A percentile compares a stretch with the other conserved stretches of the same genome.
phyloP scores from a whole-genome alignment of 2,329 filamentous ascomycete genomes.

The Aureobasidium sp. region DNA sequence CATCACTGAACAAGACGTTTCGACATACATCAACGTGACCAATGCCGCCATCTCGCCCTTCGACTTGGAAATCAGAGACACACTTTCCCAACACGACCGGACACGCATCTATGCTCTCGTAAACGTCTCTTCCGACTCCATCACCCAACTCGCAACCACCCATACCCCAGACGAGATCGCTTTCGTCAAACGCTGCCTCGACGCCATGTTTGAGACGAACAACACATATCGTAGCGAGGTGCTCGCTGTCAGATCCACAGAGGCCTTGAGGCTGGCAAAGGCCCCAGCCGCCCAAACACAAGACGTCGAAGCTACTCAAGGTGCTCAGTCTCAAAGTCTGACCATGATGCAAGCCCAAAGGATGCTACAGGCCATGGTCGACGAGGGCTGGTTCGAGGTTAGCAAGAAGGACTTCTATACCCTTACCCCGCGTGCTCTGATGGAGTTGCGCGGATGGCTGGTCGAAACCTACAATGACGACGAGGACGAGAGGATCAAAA shows the following conservation, averaged over 20 bases:
- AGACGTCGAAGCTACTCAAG: neutral
- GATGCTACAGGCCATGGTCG: conserved; percentile 59
- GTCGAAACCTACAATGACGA: conserved; percentile 84
- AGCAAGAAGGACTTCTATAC: conserved; percentile 64
- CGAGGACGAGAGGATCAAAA: conserved; percentile 60
- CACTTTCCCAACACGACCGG: conserved; percentile 52
- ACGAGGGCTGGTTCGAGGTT: conserved; percentile 77
- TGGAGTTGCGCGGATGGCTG: conserved; percentile 80
- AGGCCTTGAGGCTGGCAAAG: conserved; percentile 60
- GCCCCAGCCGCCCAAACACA: neutral
- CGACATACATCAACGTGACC: conserved; percentile 58
- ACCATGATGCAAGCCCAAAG: conserved; percentile 70
- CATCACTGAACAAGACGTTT: conserved; percentile 59
- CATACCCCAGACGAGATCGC: conserved; percentile 76
- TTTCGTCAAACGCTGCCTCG: conserved; percentile 79
- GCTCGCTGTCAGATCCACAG: conserved; percentile 70
- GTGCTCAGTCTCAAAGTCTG: conserved; percentile 37
- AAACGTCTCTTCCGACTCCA: conserved; percentile 74
- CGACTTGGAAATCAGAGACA: conserved; percentile 78
- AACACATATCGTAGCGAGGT: conserved; percentile 74
- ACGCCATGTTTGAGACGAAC: conserved; percentile 83
- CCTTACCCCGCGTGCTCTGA: conserved; percentile 65
- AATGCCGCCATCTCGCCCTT: conserved; percentile 67
- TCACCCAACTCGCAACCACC: conserved; percentile 79
- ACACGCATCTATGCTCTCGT: conserved; percentile 72